These are phyloP conservation scores for Reutealis trisperma DNA, from an alignment of 345 rosid species.

Conservation along the genomic window DNA sequence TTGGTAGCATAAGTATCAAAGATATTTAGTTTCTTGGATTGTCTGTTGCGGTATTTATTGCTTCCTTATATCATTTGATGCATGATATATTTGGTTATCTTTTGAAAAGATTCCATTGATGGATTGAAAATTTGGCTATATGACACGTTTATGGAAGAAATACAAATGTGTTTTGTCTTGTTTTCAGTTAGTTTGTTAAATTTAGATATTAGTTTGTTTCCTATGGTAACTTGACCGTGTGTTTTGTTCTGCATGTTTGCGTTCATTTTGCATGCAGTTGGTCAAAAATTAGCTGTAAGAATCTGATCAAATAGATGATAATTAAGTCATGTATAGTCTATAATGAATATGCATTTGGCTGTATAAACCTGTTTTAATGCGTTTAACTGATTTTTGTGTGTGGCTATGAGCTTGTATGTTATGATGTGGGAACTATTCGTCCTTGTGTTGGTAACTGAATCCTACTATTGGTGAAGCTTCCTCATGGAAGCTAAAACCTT, in stretches of 20 bases:
- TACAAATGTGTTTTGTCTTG: too few relatives aligned
- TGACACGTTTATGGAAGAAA: slow-evolving; percentile 11
- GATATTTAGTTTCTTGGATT: slow-evolving; percentile 1
- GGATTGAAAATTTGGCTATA: slow-evolving; percentile 7
- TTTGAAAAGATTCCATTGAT: slow-evolving; percentile 7
- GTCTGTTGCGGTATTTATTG: slow-evolving; percentile 8
- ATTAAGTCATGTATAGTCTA: neutral
- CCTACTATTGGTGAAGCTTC: neutral
- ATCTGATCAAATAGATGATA: neutral
- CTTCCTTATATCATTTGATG: too few relatives aligned
- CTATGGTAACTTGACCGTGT: neutral
- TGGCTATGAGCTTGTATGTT: neutral
- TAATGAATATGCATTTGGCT: neutral
- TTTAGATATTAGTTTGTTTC: too few relatives aligned
- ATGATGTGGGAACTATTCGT: neutral
- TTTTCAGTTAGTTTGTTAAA: too few relatives aligned
- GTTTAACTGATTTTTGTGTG: neutral
- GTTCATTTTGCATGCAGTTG: neutral
- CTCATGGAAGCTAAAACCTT: neutral
- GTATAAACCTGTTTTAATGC: neutral
- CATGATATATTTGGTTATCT: neutral
- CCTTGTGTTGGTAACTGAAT: neutral
- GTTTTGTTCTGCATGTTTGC: neutral
- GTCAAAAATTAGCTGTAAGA: neutral
- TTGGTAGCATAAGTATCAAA: neutral